Base-by-base conservation (phyloP, 371 early-diverging fungal species). In the Nosema bombycis region DNA sequence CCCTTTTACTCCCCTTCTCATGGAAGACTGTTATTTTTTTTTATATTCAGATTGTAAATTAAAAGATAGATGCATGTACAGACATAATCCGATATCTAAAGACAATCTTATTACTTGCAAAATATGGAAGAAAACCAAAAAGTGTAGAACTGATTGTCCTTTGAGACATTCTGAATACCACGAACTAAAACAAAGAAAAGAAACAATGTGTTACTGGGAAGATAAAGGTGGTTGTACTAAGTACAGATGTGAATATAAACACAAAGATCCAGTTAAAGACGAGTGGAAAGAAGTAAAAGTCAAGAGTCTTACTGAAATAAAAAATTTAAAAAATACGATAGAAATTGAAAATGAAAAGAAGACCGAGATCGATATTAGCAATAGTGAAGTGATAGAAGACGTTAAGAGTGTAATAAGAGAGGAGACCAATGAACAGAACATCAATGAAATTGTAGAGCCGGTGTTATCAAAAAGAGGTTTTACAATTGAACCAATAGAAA, bases 1-100 rank as follows among this genome's bases (percentile, higher is more conserved):
- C n/a, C n/a, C n/a, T n/a, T n/a, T n/a, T n/a, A n/a, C n/a, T n/a
- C 70, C 71, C 69, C 26, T 73, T 14, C 21, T 28, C 63, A 80
- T 70, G 56, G 87, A 84, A n/a, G 87, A 86, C 60, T 86, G 87
- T 74, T 86, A 85, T 77, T 86, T 84, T 76, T 86, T 81, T 79
- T 77, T 86, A 23, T 84, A 84, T 60, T 84, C 85, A 12, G 61
- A 38, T 12, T 86, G 87, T 73, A 79, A 80, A 36, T 64, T 77
- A 66, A 73, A 70, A 60, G 58, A 69, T 1, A 71, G 64, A 4
- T 86, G 87, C 70, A 58, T 32, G 46, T 85, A 72, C 78, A 73
- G 87, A 64, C 87, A 86, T 74, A 81, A 73, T 62, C 33, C 29
- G 36, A 23, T 29, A 18, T 81, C 82, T 28, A 86, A 84, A 72